Conservation (phyloP, 139 green algal genomes). For the Chlorella sorokiniana region DNA sequence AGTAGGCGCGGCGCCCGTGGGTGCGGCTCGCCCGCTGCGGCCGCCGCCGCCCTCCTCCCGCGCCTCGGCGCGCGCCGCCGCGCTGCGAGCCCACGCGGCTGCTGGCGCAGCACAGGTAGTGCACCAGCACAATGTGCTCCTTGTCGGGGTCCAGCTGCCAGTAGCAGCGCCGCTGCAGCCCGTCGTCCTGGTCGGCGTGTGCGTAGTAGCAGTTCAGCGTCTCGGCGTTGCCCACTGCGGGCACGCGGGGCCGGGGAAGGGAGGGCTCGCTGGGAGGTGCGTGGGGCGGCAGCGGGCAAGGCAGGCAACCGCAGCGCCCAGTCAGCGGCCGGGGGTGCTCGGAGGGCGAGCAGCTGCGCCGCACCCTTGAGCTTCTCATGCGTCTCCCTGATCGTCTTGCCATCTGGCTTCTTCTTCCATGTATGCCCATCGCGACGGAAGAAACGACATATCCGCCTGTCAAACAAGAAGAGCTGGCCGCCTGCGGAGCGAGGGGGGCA, state of each 20-base stretch:
- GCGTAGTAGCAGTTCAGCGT: conserved; percentile 85
- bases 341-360: neutral
- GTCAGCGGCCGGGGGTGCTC: neutral
- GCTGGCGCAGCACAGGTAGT: conserved; percentile 54
- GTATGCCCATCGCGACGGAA: conserved; percentile 78
- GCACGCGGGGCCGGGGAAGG: neutral
- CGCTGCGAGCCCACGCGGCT: conserved; percentile 4
- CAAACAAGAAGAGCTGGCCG: conserved; percentile 71
- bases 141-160: conserved; percentile 70
- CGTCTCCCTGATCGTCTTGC: conserved; percentile 76
- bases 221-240: conserved; percentile 58
- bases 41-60: neutral
- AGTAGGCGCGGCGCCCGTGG: conserved; percentile 1
- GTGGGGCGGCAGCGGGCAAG: neutral
- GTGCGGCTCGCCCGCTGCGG: neutral
- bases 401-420: conserved; percentile 81
- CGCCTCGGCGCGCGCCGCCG: neutral
- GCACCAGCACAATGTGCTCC: conserved; percentile 61
- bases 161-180: conserved; percentile 72
- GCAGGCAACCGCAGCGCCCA: neutral
- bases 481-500: conserved; percentile 45
- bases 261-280: neutral
- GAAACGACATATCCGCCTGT: conserved; percentile 61
- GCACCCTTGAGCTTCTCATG: conserved; percentile 83
- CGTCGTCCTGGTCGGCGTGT: conserved; percentile 56